A percentile compares a stretch with the other conserved stretches of the same genome.
These are phyloP conservation scores for Vitis labrusca DNA, from an alignment of 164 flowering plant species.

Conservation along the genomic window DNA sequence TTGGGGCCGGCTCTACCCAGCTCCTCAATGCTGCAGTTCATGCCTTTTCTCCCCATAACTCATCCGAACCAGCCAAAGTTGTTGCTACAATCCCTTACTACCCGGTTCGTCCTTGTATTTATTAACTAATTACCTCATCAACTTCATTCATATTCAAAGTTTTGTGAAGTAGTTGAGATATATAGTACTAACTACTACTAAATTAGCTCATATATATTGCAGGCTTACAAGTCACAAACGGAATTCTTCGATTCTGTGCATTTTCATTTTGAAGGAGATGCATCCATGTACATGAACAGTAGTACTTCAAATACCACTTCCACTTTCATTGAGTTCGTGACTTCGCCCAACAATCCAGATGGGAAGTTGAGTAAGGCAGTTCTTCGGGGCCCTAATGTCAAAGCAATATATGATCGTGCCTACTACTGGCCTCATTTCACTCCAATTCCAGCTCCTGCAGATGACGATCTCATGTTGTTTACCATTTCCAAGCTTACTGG, in stretches of 20 bases:
- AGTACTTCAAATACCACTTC: slow-evolving; percentile 8
- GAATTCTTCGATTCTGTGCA: slow-evolving; percentile 31
- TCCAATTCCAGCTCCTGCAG: slow-evolving; percentile 55
- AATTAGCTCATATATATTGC: not conserved
- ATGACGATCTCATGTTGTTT: slow-evolving; percentile 68
- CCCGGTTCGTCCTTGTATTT: slow-evolving; percentile 28
- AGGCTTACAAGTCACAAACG: slow-evolving; percentile 45
- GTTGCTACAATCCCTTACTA: slow-evolving; percentile 63
- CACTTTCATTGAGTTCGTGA: slow-evolving; percentile 63
- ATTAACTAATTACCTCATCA: too few relatives aligned
- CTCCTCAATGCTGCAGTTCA: slow-evolving; percentile 62
- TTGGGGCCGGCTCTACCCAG: slow-evolving; percentile 77
- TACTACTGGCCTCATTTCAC: slow-evolving; percentile 85
- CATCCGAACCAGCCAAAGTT: slow-evolving; percentile 40
- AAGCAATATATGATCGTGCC: slow-evolving; percentile 56
- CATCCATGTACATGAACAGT: slow-evolving; percentile 36
- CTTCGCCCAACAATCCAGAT: slow-evolving; percentile 86
- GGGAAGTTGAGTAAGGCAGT: slow-evolving; percentile 39
- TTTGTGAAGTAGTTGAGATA: too few relatives aligned
- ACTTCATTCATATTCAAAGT: not conserved
- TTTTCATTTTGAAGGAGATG: slow-evolving; percentile 47
- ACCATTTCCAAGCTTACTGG: slow-evolving; percentile 79
- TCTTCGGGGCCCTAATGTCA: slow-evolving; percentile 37
- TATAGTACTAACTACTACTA: not conserved
- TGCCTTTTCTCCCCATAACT: slow-evolving; percentile 41